Base-by-base conservation (phyloP, 495 filamentous ascomycete genomes). In the Neurospora sp. region DNA sequence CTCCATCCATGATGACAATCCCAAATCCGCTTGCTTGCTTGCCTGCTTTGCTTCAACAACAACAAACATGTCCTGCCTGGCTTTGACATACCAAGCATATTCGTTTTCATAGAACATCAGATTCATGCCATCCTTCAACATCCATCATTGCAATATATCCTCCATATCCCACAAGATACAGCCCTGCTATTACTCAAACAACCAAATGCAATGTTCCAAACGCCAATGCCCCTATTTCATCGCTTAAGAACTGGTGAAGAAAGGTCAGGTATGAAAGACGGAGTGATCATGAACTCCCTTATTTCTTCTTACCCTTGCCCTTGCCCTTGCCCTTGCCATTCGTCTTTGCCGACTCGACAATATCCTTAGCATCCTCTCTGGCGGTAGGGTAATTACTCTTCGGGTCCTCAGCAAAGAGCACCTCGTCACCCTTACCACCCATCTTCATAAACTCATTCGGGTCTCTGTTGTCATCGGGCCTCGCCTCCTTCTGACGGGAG, bases 391-490 rank as follows among this genome's bases (percentile, higher is more conserved):
- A 86, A 41, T 82, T 79, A 75, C 87, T 91, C 7, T 77, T 83
- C 12, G 79, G 81, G 59, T 92, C 89, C 42, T 93, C 84, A 9
- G 86, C 90, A 78, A 90, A 97, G 20, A 98, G 82, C 37, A 86
- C 81, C 75, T 93, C 88, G 80, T 98, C 94, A 3, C 93, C 94
- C 78, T 91, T 92, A 4, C 92, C 92, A 41, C 94, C 94, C 80
- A 96, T 83, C 69, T 90, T 88, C 77, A 91, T 88, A 73, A 97
- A 98, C 74, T 95, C 92, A 14, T 87, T 85, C 1, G 93, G 88
- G 54, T 86, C 86, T 39, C 93, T 86, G 46, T 89, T 83, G 12
- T 88, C 85, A 12, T 88, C 88, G 0, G 93, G 93, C 4, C 87
- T 85, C 3, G 83, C 78, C 81, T 96, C 92, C 46, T 82, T 77